Evolutionary conservation across 768 basidiomycete genomes (phyloP).

Genomic region (Exidia glandulosa): DNA sequence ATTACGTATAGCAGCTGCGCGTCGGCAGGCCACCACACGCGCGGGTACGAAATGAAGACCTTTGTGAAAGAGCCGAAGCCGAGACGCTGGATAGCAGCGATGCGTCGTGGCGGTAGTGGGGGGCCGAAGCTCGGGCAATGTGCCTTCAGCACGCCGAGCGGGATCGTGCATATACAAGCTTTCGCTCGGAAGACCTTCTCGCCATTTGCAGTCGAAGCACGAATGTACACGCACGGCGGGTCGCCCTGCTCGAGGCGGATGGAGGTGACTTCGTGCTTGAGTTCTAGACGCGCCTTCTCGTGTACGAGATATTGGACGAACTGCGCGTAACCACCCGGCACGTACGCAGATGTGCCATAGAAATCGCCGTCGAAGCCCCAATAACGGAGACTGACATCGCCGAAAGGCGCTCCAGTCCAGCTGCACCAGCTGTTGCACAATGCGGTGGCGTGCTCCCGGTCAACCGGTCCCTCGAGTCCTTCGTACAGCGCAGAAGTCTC

Average conservation of each 20-base stretch:
- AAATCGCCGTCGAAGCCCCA: conserved; percentile 11
- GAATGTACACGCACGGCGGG: no score
- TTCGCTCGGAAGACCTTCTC: background rate
- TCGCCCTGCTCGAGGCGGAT: no score
- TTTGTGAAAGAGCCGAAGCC: conserved; percentile 17
- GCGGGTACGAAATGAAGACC: conserved; percentile 13
- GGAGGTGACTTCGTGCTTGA: no score
- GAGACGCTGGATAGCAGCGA: conserved; percentile 8
- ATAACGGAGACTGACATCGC: conserved; percentile 7
- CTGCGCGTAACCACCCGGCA: conserved; percentile 3
- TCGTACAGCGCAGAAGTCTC: background rate
- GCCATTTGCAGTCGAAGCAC: background rate
- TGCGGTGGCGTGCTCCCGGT: background rate
- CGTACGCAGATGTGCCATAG: conserved; percentile 5
- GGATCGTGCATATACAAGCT: conserved; percentile 4
- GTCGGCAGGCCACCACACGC: conserved; percentile 15
- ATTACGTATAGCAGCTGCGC: background rate
- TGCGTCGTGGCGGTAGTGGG: conserved; percentile 8
- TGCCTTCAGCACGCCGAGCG: conserved; percentile 15
- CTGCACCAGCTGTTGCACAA: background rate
- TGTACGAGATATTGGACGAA: background rate
- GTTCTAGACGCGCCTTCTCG: background rate
- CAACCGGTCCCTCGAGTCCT: background rate
- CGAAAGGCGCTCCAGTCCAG: conserved; percentile 10
- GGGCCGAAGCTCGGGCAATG: conserved; percentile 11